Conservation (phyloP, 352 stramenopile genomes). For the Phytophthora citrophthora region DNA sequence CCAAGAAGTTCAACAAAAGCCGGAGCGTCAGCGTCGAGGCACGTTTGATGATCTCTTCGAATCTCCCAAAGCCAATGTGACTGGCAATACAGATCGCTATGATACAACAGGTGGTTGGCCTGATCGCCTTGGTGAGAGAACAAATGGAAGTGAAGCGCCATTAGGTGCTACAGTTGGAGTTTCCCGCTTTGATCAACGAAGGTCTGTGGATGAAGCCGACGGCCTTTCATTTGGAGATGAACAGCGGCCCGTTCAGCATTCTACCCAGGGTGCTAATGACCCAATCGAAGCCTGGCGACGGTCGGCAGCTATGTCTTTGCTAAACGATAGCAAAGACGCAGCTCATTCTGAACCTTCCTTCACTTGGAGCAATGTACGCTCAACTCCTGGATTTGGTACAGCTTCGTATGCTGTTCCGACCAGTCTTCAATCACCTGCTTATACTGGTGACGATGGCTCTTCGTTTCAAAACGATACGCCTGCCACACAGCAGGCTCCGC, state of each 20-base stretch:
- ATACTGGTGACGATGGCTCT: slow-evolving; percentile 10
- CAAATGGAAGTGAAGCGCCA: slow-evolving; percentile 1
- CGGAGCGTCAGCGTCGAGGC: slow-evolving; percentile 47
- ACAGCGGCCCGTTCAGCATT: not conserved
- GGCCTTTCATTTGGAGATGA: slow-evolving; percentile 19
- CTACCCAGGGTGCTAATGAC: slow-evolving; percentile 2
- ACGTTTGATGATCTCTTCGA: slow-evolving; percentile 84
- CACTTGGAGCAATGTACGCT: slow-evolving; percentile 49
- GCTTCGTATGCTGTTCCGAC: slow-evolving; percentile 55
- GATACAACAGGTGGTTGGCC: slow-evolving; percentile 16
- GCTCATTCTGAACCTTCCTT: slow-evolving; percentile 24
- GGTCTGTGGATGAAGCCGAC: slow-evolving; percentile 38
- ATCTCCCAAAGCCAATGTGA: slow-evolving; percentile 47
- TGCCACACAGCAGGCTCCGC: slow-evolving; percentile 7
- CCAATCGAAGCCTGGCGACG: slow-evolving; percentile 27
- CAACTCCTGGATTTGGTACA: slow-evolving; percentile 27
- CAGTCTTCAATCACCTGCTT: slow-evolving; percentile 30
- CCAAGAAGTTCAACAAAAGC: slow-evolving; percentile 21
- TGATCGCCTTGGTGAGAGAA: slow-evolving; percentile 16
- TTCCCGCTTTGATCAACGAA: slow-evolving; percentile 58
- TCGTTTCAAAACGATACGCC: slow-evolving; percentile 14
- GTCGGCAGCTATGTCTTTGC: slow-evolving; percentile 28
- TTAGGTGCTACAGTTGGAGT: slow-evolving; percentile 40
- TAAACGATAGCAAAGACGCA: slow-evolving; percentile 22
- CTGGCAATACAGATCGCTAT: slow-evolving; percentile 6